Percentiles rank a stretch among this genome's conserved stretches.
These are phyloP conservation scores for Fusarium sacchari DNA, from an alignment of 2,329 filamentous ascomycete species.

Conservation along the genomic window DNA sequence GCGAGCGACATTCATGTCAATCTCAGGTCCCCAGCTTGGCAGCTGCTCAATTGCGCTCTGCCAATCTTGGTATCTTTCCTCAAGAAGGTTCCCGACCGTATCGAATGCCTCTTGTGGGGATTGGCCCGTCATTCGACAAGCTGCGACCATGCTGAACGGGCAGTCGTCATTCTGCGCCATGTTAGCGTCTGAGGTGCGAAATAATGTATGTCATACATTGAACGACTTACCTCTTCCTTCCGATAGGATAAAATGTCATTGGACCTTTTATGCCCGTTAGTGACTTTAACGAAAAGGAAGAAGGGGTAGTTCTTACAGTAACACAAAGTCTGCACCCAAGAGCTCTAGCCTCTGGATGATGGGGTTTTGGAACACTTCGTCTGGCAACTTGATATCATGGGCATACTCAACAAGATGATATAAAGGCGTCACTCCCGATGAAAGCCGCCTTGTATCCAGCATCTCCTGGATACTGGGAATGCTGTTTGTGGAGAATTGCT, in stretches of 20 bases:
- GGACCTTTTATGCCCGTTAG: not conserved
- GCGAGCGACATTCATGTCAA: not conserved
- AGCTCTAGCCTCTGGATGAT: conserved; percentile 8
- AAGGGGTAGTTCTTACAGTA: not conserved
- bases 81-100: not conserved
- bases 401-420: conserved; percentile 19
- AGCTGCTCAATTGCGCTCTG: not conserved
- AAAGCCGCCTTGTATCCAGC: not conserved
- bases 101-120: conserved; percentile 12
- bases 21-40: conserved; percentile 5
- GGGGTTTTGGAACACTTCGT: not conserved
- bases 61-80: conserved; percentile 5
- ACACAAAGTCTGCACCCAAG: conserved; percentile 5
- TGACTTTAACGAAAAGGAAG: fast-evolving
- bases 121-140: conserved; percentile 13
- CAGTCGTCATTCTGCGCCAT: not conserved
- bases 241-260: conserved; percentile 13
- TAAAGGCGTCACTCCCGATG: conserved; percentile 5
- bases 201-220: fast-evolving
- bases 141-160: conserved; percentile 16
- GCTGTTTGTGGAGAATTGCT: not conserved
- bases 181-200: not conserved
- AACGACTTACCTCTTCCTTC: not conserved
- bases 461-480: conserved; percentile 10
- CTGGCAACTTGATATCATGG: not conserved